Evolutionary conservation across 108 stramenopile genomes (phyloP).

Genomic region (Hondaea fermentalgiana): DNA sequence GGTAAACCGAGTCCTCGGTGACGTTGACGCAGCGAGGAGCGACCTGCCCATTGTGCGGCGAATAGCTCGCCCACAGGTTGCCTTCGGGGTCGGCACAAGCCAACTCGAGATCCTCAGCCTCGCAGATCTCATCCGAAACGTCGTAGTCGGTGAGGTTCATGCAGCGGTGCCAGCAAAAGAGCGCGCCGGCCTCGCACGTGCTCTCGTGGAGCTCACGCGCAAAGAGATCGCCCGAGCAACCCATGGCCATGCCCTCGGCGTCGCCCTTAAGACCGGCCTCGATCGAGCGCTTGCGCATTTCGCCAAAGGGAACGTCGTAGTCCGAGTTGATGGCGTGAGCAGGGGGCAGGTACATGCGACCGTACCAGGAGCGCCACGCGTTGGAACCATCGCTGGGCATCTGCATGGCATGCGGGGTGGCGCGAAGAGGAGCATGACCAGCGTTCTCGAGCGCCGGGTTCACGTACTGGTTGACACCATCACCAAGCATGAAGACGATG

Average conservation of each 20-base stretch:
- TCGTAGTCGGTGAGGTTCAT: slow-evolving; percentile 34
- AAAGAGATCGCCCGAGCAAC: slow-evolving; percentile 37
- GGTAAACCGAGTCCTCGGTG: neutral
- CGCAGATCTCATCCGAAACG: slow-evolving; percentile 42
- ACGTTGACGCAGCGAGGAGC: neutral
- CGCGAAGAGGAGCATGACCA: slow-evolving; percentile 32
- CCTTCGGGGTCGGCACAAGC: slow-evolving; percentile 36
- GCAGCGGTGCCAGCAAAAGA: slow-evolving; percentile 73
- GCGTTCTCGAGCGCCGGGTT: slow-evolving; percentile 30
- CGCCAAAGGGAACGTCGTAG: slow-evolving; percentile 48
- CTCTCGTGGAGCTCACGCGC: slow-evolving; percentile 33
- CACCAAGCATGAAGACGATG: slow-evolving; percentile 66
- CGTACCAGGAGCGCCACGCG: slow-evolving; percentile 64
- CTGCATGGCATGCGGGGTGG: slow-evolving; percentile 56
- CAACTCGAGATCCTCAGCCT: slow-evolving; percentile 41
- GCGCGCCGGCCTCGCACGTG: slow-evolving; percentile 45
- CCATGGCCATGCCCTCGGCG: slow-evolving; percentile 21
- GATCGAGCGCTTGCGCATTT: slow-evolving; percentile 38
- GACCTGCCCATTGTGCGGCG: slow-evolving; percentile 28
- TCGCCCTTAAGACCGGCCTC: neutral
- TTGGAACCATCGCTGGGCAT: slow-evolving; percentile 19
- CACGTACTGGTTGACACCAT: slow-evolving; percentile 65
- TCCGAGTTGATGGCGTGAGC: slow-evolving; percentile 42
- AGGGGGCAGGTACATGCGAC: slow-evolving; percentile 73
- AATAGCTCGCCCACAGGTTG: slow-evolving; percentile 34